phyloP scores from a whole-genome alignment of 1,284 basidiomycete genomes.

The Malassezia arunalokei region DNA sequence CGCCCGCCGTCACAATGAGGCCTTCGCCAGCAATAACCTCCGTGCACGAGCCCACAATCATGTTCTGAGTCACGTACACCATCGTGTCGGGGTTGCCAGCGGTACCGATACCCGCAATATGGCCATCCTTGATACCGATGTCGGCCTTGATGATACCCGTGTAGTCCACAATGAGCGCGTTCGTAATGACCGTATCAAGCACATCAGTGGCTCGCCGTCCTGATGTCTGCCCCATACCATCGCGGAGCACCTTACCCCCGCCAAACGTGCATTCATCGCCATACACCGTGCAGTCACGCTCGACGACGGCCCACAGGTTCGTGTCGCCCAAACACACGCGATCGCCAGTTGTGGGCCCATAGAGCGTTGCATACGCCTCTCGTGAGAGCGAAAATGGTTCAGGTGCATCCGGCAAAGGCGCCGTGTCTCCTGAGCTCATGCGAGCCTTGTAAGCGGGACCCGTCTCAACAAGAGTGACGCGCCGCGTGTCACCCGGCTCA shows the following conservation, averaged over 20 bases:
- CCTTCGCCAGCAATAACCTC: slow-evolving; percentile 82
- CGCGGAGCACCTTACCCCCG: slow-evolving; percentile 53
- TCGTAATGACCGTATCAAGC: slow-evolving; percentile 85
- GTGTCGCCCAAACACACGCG: slow-evolving; percentile 78
- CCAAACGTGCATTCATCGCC: slow-evolving; percentile 93
- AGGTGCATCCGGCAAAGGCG: slow-evolving; percentile 12
- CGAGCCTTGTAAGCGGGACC: slow-evolving; percentile 41
- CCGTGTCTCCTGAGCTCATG: slow-evolving; percentile 5
- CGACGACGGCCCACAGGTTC: slow-evolving; percentile 80
- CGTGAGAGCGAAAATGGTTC: slow-evolving; percentile 24
- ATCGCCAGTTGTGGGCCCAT: slow-evolving; percentile 83
- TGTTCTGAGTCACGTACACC: slow-evolving; percentile 61
- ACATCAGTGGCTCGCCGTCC: slow-evolving; percentile 58
- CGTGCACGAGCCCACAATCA: slow-evolving; percentile 48
- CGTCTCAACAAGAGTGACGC: slow-evolving; percentile 68
- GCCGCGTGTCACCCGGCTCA: slow-evolving; percentile 81
- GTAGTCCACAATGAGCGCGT: slow-evolving; percentile 88
- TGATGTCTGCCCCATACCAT: slow-evolving; percentile 63
- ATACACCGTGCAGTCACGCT: slow-evolving; percentile 70
- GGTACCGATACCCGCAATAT: slow-evolving; percentile 81
- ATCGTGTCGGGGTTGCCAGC: slow-evolving; percentile 93
- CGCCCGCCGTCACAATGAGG: slow-evolving; percentile 82
- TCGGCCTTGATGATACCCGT: slow-evolving; percentile 97
- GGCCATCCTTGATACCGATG: slow-evolving; percentile 76
- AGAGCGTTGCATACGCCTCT: slow-evolving; percentile 33